Conservation (phyloP, 2,329 filamentous ascomycete genomes). For the Trichoderma breve region DNA sequence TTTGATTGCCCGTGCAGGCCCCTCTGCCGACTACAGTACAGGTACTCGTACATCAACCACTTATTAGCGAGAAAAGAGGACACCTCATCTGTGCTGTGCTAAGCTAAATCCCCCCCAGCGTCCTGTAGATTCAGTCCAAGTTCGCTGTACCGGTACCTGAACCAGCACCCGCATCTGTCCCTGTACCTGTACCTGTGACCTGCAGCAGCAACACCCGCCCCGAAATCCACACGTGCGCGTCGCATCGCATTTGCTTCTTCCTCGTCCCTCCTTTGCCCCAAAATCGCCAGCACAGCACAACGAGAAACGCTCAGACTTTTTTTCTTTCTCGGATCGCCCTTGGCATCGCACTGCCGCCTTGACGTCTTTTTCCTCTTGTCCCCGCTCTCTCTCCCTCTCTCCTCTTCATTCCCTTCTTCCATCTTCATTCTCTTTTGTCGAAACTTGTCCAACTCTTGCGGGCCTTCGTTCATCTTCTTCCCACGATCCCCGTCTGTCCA, state of each 20-base stretch:
- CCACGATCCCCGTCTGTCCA: background rate
- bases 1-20: background rate
- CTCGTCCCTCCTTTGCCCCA: conserved; percentile 14
- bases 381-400: background rate
- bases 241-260: conserved; percentile 2
- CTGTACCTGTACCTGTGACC: background rate
- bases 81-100: background rate
- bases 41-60: background rate
- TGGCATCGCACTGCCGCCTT: conserved; percentile 2
- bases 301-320: background rate
- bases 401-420: background rate
- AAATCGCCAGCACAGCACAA: background rate
- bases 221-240: conserved; percentile 9
- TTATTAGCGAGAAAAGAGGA: background rate
- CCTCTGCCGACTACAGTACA: background rate
- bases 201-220: background rate
- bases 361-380: background rate
- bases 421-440: background rate
- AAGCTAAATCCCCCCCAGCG: background rate
- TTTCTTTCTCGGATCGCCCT: background rate
- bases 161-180: no score
- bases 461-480: no score
- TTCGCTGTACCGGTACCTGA: no score
- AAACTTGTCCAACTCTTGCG: background rate
- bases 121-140: background rate